phyloP scores from a whole-genome alignment of 495 filamentous ascomycete genomes.

The Penicillium ochrochloron region DNA sequence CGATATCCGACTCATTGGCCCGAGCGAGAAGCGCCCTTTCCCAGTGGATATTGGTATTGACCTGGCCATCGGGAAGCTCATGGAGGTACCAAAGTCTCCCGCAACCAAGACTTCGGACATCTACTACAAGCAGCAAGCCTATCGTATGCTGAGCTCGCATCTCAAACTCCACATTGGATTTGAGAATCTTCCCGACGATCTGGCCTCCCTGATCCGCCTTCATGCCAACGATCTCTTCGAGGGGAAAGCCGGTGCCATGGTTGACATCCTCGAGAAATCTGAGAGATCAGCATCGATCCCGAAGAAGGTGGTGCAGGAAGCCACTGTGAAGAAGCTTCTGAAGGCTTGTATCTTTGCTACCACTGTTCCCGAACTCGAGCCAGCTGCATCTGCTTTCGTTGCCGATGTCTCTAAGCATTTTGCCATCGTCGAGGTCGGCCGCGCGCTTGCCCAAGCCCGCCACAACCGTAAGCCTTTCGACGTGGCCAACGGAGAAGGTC shows the following conservation, averaged over 20 bases:
- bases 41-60: conserved; percentile 85
- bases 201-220: conserved; percentile 79
- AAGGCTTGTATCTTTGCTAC: conserved; percentile 87
- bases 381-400: conserved; percentile 72
- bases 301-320: conserved; percentile 84
- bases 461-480: conserved; percentile 76
- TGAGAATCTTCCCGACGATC: conserved; percentile 87
- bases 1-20: conserved; percentile 86
- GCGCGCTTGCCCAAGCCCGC: conserved; percentile 74
- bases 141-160: conserved; percentile 82
- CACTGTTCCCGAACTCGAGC: conserved; percentile 77
- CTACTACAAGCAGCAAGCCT: conserved; percentile 92
- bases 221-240: conserved; percentile 84
- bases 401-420: conserved; percentile 86
- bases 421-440: conserved; percentile 86
- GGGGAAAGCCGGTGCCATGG: conserved; percentile 64
- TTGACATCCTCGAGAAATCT: conserved; percentile 64
- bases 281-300: conserved; percentile 80
- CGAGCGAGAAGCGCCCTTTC: conserved; percentile 84
- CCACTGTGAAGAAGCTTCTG: conserved; percentile 78
- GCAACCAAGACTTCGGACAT: conserved; percentile 73
- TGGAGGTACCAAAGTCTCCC: conserved; percentile 70
- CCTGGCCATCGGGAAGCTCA: conserved; percentile 81
- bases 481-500: conserved; percentile 82
- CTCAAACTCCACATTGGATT: conserved; percentile 87